A percentile compares a stretch with the other conserved stretches of the same genome.
Conservation (phyloP, 2,329 filamentous ascomycete genomes). For the Exutisphaerella laricina region DNA sequence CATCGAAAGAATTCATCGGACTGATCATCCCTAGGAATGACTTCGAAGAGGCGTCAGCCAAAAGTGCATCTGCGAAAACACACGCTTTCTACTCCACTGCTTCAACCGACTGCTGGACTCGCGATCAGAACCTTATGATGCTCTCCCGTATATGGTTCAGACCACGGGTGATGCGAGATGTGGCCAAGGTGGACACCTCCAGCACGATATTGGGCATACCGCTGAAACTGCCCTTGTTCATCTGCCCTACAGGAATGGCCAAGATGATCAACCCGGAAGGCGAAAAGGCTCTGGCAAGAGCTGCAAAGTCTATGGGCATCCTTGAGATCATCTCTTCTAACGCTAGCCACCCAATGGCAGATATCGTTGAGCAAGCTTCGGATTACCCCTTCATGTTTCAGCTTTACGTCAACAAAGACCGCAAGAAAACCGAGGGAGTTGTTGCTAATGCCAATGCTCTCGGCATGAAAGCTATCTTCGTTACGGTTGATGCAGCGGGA, state of each 20-base stretch:
- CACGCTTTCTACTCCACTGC: slow-evolving; percentile 25
- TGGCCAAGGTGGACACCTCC: slow-evolving; percentile 19
- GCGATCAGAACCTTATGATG: slow-evolving; percentile 20
- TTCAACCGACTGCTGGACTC: slow-evolving; percentile 22
- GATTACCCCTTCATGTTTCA: slow-evolving; percentile 50
- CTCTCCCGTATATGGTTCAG: slow-evolving; percentile 23
- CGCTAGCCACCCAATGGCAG: slow-evolving; percentile 28
- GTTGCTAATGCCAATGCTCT: slow-evolving; percentile 43
- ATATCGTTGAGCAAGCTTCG: slow-evolving; percentile 26
- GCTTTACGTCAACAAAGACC: slow-evolving; percentile 56
- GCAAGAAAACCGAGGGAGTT: slow-evolving; percentile 47
- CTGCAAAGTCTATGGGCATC: slow-evolving; percentile 22
- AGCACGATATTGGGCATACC: slow-evolving; percentile 22
- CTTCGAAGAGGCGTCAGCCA: slow-evolving; percentile 20
- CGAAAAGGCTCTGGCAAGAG: slow-evolving; percentile 32
- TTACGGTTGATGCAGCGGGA: slow-evolving; percentile 56
- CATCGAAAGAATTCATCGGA: slow-evolving; percentile 13
- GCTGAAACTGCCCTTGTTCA: slow-evolving; percentile 32
- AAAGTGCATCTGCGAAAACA: slow-evolving; percentile 20
- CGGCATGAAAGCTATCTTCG: slow-evolving; percentile 50
- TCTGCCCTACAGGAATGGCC: slow-evolving; percentile 33
- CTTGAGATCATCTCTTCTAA: slow-evolving; percentile 29
- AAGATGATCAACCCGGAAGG: slow-evolving; percentile 33
- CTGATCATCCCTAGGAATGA: slow-evolving; percentile 13
- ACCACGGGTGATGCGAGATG: slow-evolving; percentile 23